phyloP scores from a whole-genome alignment of 192 early-diverging fungal species.

The Mycoemilia scoparia region DNA sequence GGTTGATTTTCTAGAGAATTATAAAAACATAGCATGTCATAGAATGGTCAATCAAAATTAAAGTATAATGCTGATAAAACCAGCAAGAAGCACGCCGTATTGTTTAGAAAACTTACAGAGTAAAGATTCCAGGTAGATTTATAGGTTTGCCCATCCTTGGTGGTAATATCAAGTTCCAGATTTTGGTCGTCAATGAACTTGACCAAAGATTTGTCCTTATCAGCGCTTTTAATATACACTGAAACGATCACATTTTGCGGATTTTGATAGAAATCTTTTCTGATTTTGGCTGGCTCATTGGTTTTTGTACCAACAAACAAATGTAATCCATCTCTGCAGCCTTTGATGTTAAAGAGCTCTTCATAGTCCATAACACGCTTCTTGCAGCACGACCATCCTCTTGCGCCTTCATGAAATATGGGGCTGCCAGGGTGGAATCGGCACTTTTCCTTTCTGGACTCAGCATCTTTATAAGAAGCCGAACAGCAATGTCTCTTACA shows the following conservation, averaged over 20 bases:
- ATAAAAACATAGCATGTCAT: conserved; percentile 13
- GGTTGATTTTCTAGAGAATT: too few relatives aligned
- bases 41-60: not conserved
- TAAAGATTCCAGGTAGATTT: too few relatives aligned
- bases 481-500: conserved; percentile 78
- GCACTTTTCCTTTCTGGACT: conserved; percentile 30
- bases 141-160: not conserved
- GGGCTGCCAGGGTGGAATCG: conserved; percentile 75
- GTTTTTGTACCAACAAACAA: conserved; percentile 55
- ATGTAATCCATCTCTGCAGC: conserved; percentile 80
- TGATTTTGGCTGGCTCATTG: conserved; percentile 5
- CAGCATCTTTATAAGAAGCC: conserved; percentile 40
- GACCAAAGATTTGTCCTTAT: conserved; percentile 49
- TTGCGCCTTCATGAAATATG: conserved; percentile 95
- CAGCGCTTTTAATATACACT: conserved; percentile 85
- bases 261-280: conserved; percentile 92
- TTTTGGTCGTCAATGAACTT: conserved; percentile 40
- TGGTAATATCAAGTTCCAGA: conserved; percentile 18
- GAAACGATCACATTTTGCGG: conserved; percentile 65
- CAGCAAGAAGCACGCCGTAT: conserved; percentile 43
- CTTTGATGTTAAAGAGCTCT: conserved; percentile 87
- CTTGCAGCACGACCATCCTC: conserved; percentile 93
- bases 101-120: conserved; percentile 57
- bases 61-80: not conserved
- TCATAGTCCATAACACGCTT: conserved; percentile 95